phyloP scores from a whole-genome alignment of 2,329 filamentous ascomycete genomes.

The Hypoxylon rubiginosum region DNA sequence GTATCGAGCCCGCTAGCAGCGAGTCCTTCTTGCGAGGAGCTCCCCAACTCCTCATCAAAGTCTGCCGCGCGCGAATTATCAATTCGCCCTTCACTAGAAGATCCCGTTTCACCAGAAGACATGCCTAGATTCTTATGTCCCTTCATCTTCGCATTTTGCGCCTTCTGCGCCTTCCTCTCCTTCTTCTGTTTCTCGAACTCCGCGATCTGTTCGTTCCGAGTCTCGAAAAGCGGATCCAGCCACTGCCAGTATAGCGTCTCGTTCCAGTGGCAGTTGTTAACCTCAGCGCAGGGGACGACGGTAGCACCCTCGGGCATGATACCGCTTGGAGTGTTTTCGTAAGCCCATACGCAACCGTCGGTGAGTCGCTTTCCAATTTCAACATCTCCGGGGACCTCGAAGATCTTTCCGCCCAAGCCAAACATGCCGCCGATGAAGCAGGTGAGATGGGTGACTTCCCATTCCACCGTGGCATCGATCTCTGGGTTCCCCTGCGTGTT shows the following conservation, averaged over 20 bases:
- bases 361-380: slow-evolving; percentile 73
- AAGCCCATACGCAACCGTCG: slow-evolving; percentile 79
- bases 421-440: slow-evolving; percentile 81
- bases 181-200: slow-evolving; percentile 58
- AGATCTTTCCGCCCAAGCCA: slow-evolving; percentile 73
- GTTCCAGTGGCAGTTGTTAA: slow-evolving; percentile 66
- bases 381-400: slow-evolving; percentile 70
- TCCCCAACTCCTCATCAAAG: slow-evolving; percentile 8
- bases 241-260: slow-evolving; percentile 63
- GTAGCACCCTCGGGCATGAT: slow-evolving; percentile 73
- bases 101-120: slow-evolving; percentile 10
- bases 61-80: slow-evolving; percentile 21
- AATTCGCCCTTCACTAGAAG: slow-evolving; percentile 6
- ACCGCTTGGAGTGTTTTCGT: slow-evolving; percentile 69
- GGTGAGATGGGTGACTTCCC: slow-evolving; percentile 73
- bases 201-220: slow-evolving; percentile 59
- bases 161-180: slow-evolving; percentile 55
- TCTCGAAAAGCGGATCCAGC: slow-evolving; percentile 62
- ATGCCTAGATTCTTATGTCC: slow-evolving; percentile 31
- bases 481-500: slow-evolving; percentile 60
- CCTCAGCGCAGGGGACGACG: slow-evolving; percentile 63
- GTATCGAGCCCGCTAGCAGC: slow-evolving; percentile 5
- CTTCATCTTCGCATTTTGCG: slow-evolving; percentile 48
- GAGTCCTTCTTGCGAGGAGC: slow-evolving; percentile 23
- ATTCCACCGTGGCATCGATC: slow-evolving; percentile 61